These are phyloP conservation scores for Straminergon stramineum DNA, from an alignment of 225 moss, liverwort and hornwort species.

Conservation along the genomic window DNA sequence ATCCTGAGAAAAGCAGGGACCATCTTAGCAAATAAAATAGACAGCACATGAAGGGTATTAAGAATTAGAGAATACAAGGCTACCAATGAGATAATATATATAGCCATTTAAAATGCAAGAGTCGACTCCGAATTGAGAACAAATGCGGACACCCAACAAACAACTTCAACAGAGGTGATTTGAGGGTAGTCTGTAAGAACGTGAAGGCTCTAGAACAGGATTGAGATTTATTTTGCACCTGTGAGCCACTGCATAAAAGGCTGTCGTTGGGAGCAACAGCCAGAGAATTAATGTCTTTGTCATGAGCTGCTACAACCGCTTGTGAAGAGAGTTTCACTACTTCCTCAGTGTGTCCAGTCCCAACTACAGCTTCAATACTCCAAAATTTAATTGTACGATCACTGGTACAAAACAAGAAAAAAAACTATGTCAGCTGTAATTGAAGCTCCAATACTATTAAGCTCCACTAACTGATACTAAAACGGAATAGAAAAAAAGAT, in stretches of 20 bases:
- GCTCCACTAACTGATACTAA: not conserved
- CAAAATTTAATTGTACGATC: constrained; percentile 83
- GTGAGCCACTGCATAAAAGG: constrained; percentile 95
- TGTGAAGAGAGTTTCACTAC: constrained; percentile 61
- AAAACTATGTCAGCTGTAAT: not conserved
- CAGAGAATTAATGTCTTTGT: constrained; percentile 89
- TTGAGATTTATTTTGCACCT: constrained; percentile 35
- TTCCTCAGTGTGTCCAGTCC: constrained; percentile 11
- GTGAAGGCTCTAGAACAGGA: not conserved
- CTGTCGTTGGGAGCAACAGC: constrained; percentile 95
- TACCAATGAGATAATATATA: not conserved
- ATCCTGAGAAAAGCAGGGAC: constrained; percentile 45
- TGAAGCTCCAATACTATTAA: not conserved
- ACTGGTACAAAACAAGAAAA: constrained; percentile 22
- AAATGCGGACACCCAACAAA: not conserved
- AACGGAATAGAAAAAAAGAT: not conserved
- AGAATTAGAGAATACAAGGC: not conserved
- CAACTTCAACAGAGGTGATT: not conserved
- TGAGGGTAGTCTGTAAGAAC: not conserved
- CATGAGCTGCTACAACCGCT: constrained; percentile 86
- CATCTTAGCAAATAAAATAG: not conserved
- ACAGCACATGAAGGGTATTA: not conserved
- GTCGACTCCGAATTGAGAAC: not conserved
- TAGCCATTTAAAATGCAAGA: not conserved
- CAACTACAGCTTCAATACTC: constrained; percentile 49